These are phyloP conservation scores for Phytophthora melonis DNA, from an alignment of 352 stramenopile species.

Conservation along the genomic window DNA sequence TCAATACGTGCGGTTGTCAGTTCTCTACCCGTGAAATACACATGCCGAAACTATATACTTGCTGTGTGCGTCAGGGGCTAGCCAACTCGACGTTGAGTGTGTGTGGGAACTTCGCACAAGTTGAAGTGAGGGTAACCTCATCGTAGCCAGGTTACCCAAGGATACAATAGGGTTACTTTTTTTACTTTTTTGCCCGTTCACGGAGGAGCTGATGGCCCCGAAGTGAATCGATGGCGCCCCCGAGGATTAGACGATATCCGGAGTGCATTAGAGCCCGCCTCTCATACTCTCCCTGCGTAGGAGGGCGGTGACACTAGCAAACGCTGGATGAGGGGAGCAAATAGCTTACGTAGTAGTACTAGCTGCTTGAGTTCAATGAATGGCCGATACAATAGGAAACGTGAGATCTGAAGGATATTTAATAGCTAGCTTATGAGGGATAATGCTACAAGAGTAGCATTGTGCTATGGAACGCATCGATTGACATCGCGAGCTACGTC, in stretches of 20 bases:
- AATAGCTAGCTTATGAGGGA: too few relatives aligned
- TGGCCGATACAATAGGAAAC: too few relatives aligned
- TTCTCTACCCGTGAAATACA: too few relatives aligned
- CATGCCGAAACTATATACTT: not conserved
- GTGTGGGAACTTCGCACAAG: not conserved
- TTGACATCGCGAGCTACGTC: not conserved
- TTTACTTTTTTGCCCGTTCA: not conserved
- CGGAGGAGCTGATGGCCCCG: not conserved
- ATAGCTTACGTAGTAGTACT: too few relatives aligned
- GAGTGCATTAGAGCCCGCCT: constrained; percentile 54
- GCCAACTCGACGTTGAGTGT: too few relatives aligned
- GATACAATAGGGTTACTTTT: not conserved
- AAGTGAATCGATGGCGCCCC: constrained; percentile 8
- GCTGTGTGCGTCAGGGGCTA: too few relatives aligned
- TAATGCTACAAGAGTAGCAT: not conserved
- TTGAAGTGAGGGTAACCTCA: not conserved
- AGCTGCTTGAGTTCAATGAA: too few relatives aligned
- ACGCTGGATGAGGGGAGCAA: constrained; percentile 36
- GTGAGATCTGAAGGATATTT: too few relatives aligned
- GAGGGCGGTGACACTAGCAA: constrained; percentile 39
- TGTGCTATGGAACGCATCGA: not conserved
- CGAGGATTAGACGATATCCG: constrained; percentile 51
- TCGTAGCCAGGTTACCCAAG: not conserved
- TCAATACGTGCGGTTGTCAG: too few relatives aligned
- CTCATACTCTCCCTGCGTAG: constrained; percentile 49